phyloP scores from a whole-genome alignment of 805 yeast species.

The Kodamaea leandrae region DNA sequence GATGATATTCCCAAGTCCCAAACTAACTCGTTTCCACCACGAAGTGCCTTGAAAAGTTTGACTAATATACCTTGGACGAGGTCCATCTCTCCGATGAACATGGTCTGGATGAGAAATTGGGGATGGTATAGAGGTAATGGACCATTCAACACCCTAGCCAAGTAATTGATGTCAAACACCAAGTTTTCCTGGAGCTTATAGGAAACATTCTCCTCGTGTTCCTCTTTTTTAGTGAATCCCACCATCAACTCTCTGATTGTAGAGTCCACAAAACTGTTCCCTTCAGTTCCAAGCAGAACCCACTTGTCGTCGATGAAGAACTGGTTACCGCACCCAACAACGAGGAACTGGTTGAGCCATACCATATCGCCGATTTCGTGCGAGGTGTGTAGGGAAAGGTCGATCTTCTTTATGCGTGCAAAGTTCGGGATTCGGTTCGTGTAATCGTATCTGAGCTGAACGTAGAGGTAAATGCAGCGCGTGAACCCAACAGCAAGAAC shows the following conservation, averaged over 20 bases:
- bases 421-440: conserved; percentile 78
- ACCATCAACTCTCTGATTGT: conserved; percentile 43
- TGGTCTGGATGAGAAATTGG: conserved; percentile 72
- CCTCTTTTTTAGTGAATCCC: conserved; percentile 22
- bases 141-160: conserved; percentile 80
- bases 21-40: conserved; percentile 32
- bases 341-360: conserved; percentile 80
- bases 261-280: conserved; percentile 45
- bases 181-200: conserved; percentile 13
- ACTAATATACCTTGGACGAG: conserved; percentile 58
- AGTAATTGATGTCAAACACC: conserved; percentile 53
- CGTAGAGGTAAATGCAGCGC: conserved; percentile 60
- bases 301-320: conserved; percentile 75
- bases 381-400: conserved; percentile 66
- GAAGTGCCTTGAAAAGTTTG: conserved; percentile 49
- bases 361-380: conserved; percentile 86
- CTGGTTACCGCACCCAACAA: conserved; percentile 87
- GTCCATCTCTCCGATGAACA: conserved; percentile 58
- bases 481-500: conserved; percentile 79
- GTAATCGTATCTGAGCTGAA: conserved; percentile 85
- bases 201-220: conserved; percentile 7
- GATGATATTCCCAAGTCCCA: conserved; percentile 33
- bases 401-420: conserved; percentile 70
- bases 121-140: conserved; percentile 91
- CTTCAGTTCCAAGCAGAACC: conserved; percentile 23